These are phyloP conservation scores for Talaromyces ruber DNA, from an alignment of 495 filamentous ascomycete genomes.

Conservation along the genomic window DNA sequence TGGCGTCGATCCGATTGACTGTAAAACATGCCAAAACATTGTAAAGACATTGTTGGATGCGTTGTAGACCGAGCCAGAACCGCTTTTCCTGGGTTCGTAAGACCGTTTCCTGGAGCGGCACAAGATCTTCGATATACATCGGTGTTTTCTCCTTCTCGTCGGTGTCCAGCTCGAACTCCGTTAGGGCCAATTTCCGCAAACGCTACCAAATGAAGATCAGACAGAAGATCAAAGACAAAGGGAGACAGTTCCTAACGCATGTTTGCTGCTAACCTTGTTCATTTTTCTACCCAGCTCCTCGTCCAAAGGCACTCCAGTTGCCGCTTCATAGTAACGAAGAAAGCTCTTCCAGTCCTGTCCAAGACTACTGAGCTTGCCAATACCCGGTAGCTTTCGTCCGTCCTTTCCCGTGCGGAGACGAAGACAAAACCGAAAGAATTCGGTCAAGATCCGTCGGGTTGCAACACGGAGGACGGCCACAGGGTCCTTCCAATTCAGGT, in stretches of 20 bases:
- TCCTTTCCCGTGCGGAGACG: slow-evolving; percentile 9
- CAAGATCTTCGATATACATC: slow-evolving; percentile 17
- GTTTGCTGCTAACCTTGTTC: slow-evolving; percentile 11
- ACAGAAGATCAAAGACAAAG: slow-evolving; percentile 8
- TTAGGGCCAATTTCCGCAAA: neutral
- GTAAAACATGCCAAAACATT: slow-evolving; percentile 14
- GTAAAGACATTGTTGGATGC: slow-evolving; percentile 16
- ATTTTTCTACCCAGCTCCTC: slow-evolving; percentile 17
- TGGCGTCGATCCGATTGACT: slow-evolving; percentile 12
- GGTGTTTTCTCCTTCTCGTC: slow-evolving; percentile 12
- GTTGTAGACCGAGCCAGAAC: slow-evolving; percentile 15
- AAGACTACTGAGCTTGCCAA: slow-evolving; percentile 12
- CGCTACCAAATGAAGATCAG: neutral
- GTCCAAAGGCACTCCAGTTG: slow-evolving; percentile 12
- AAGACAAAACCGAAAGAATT: slow-evolving; percentile 14
- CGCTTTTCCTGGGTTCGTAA: slow-evolving; percentile 15
- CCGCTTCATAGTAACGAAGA: slow-evolving; percentile 15
- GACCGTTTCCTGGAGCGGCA: slow-evolving; percentile 15
- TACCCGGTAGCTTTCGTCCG: slow-evolving; percentile 10
- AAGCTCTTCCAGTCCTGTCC: slow-evolving; percentile 15
- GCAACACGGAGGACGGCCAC: slow-evolving; percentile 8
- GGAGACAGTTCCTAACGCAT: neutral
- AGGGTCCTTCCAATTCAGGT: slow-evolving; percentile 8
- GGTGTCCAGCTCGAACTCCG: slow-evolving; percentile 12
- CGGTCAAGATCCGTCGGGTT: slow-evolving; percentile 10